Base-by-base conservation (phyloP, 164 flowering plant genomes). In the Dillenia turbinata region DNA sequence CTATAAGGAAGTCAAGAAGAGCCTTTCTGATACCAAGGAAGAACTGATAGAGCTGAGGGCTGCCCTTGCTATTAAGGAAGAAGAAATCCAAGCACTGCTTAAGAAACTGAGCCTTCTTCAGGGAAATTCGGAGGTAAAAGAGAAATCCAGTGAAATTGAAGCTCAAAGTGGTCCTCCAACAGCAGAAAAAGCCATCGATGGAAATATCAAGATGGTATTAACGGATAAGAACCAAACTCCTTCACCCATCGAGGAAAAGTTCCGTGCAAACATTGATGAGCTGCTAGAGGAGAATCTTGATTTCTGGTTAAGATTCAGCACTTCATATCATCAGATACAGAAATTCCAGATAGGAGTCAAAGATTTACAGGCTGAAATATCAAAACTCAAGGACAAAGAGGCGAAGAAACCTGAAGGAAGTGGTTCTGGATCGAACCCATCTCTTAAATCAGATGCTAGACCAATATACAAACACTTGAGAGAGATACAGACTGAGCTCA, bases 281-380 rank as follows among this genome's bases (percentile, higher is more conserved):
- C 64, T 88, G 15, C 75, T 88, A 14, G 94, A 85, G 69, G 81
- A 82, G 69, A 88, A 86, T 73, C 68, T 83, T n/a, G 78, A 78
- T 59, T 84, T 84, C 79, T 86, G 87, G 91, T 65, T 84, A 40
- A 79, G 81, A 60, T 85, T 84, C 73, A 84, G 89, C 71, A 65
- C 81, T 47, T 57, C 85, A 17, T 84, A 82, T 50, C 77, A 76
- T 54, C 80, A 83, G 65, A 74, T 88, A 53, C 89, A 87, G 65
- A 82, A 81, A 50, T 87, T 79, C 68, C 84, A 79, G 46, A 77
- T 82, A 9, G 69, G 50, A 62, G 71, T 80, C 2, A 19, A 79
- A 40, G 92, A 87, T 62, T 62, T 89, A 11, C 68, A 76, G 43
- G 68, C 67, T 11, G 92, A 87, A 55, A 43, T 72, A 53, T 54